phyloP scores from a whole-genome alignment of 176 grass and related monocot genomes.

The Carex kokanica region DNA sequence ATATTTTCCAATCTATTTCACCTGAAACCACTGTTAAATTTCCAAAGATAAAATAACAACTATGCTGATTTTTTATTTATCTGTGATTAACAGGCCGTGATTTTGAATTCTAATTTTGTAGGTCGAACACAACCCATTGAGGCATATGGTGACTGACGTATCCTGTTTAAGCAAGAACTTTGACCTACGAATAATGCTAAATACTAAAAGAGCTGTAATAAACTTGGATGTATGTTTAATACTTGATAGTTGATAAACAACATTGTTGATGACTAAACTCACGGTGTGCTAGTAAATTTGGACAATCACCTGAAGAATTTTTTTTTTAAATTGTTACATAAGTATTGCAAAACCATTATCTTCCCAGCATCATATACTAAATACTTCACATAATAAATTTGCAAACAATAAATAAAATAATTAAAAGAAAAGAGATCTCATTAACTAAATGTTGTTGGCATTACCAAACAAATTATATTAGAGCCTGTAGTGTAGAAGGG shows the following conservation, averaged over 20 bases:
- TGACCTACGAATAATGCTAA: constrained; percentile 66
- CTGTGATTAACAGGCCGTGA: background rate
- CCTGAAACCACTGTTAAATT: background rate
- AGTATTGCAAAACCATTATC: background rate
- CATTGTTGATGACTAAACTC: background rate
- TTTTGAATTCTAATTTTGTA: constrained; percentile 32
- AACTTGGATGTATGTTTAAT: constrained; percentile 51
- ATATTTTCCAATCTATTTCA: constrained; percentile 8
- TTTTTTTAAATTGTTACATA: background rate
- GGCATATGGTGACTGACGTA: constrained; percentile 70
- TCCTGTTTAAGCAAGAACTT: constrained; percentile 59
- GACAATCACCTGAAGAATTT: background rate
- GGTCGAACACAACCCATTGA: constrained; percentile 56
- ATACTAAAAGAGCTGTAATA: constrained; percentile 45
- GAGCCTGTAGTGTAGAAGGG: background rate
- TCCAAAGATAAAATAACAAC: background rate
- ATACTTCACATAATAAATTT: background rate
- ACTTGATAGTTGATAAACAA: background rate
- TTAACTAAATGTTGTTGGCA: background rate
- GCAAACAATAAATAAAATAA: background rate
- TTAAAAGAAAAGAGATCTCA: background rate
- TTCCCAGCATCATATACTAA: background rate
- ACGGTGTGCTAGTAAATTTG: background rate
- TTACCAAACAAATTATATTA: background rate
- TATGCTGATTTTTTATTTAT: background rate